phyloP scores from a whole-genome alignment of 306 rosid species.

The Pachyrhizus erosus region DNA sequence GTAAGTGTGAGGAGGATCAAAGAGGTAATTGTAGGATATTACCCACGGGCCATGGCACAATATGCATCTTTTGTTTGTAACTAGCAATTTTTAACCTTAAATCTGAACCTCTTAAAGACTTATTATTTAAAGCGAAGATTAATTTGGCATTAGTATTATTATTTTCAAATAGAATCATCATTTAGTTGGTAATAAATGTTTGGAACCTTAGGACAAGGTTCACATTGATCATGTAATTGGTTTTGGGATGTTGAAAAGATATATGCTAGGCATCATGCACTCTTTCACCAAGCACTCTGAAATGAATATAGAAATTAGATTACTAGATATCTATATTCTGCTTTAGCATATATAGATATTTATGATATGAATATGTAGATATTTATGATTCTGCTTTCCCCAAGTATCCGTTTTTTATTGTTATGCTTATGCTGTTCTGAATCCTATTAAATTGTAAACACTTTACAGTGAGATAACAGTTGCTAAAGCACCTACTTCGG shows the following conservation, averaged over 20 bases:
- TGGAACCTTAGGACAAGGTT: conserved; percentile 16
- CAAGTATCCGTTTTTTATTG: neutral
- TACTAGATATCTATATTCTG: neutral
- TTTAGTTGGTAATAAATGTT: conserved; percentile 4
- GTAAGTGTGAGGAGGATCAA: conserved; percentile 55
- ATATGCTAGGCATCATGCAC: conserved; percentile 23
- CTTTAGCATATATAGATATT: neutral
- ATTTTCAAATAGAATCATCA: neutral
- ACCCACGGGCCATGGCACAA: neutral
- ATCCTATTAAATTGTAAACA: conserved; percentile 1
- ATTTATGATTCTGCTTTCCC: no score
- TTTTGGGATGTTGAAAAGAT: conserved; percentile 24
- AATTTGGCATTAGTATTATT: neutral
- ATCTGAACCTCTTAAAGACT: neutral
- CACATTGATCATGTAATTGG: conserved; percentile 31
- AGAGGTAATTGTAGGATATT: conserved; percentile 52
- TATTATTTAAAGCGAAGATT: conserved; percentile 5
- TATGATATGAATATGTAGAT: no score
- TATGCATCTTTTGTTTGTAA: conserved; percentile 25
- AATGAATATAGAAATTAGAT: neutral
- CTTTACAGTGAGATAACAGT: neutral
- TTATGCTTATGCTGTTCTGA: neutral
- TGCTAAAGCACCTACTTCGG: conserved; percentile 20
- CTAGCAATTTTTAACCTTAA: conserved; percentile 16
- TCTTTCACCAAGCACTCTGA: conserved; percentile 12